Percentiles rank a stretch among this genome's conserved stretches.
Conservation (phyloP, 2,329 filamentous ascomycete genomes). For the Graphilbum sp. region DNA sequence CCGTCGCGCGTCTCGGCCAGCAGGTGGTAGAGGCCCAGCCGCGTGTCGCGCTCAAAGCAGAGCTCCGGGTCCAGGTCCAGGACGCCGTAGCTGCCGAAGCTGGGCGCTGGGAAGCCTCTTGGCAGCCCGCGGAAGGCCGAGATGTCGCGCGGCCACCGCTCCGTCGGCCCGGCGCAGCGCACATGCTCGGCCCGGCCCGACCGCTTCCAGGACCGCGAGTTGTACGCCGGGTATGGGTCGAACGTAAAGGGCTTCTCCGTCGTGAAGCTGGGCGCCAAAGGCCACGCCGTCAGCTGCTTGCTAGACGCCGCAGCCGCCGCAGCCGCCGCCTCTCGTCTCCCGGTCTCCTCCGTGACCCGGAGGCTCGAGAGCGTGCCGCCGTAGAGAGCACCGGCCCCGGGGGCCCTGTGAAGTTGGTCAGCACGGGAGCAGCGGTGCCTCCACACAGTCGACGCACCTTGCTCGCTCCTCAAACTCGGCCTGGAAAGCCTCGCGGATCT, state of each 20-base stretch:
- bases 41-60: conserved; percentile 52
- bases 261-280: conserved; percentile 17
- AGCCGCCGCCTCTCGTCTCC: too few species aligned
- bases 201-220: conserved; percentile 39
- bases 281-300: conserved; percentile 12
- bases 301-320: too few species aligned
- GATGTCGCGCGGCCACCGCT: conserved; percentile 42
- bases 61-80: conserved; percentile 45
- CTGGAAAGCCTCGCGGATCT: conserved; percentile 17
- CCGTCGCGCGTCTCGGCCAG: conserved; percentile 40
- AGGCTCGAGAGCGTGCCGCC: conserved; percentile 36
- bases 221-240: conserved; percentile 58
- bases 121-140: conserved; percentile 47
- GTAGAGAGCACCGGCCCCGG: conserved; percentile 35
- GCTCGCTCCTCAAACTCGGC: conserved; percentile 20
- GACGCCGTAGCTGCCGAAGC: conserved; percentile 45
- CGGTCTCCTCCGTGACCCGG: conserved; percentile 19
- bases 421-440: too few species aligned
- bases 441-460: too few species aligned
- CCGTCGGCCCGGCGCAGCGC: conserved; percentile 48
- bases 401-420: conserved; percentile 7
- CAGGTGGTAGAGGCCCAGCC: conserved; percentile 51
- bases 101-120: conserved; percentile 38
- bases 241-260: conserved; percentile 37
- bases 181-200: conserved; percentile 39